Conservation (phyloP, 2,329 filamentous ascomycete genomes). For the Colletotrichum horii region DNA sequence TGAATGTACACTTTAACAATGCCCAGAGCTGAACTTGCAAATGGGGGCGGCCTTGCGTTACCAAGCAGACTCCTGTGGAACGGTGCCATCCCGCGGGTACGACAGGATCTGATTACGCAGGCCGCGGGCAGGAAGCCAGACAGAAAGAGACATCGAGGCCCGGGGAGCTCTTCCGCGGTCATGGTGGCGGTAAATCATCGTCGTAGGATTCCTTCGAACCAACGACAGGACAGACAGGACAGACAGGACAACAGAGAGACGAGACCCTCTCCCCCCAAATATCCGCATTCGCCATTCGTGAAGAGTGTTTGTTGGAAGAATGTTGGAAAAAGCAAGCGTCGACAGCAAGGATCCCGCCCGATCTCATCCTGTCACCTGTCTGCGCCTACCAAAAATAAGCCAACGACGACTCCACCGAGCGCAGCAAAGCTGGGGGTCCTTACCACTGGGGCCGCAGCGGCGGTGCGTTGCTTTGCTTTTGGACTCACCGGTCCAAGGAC, state of each 20-base stretch:
- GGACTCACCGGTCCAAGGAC: background rate
- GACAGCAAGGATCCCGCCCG: constrained; percentile 4
- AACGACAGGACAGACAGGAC: background rate
- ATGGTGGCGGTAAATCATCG: background rate
- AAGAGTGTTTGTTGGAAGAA: background rate
- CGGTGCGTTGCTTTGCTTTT: constrained; percentile 5
- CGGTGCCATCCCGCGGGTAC: background rate
- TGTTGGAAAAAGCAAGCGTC: background rate
- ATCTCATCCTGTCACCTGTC: background rate
- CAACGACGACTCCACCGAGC: background rate
- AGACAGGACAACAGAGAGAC: background rate
- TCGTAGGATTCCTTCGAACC: background rate
- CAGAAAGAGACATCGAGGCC: background rate
- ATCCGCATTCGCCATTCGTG: background rate
- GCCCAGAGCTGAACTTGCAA: background rate
- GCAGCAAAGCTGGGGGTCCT: background rate
- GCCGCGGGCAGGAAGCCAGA: background rate
- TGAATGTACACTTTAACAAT: background rate
- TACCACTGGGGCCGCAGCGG: background rate
- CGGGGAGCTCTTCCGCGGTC: background rate
- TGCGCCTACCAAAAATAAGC: background rate
- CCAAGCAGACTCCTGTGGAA: background rate
- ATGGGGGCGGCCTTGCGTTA: background rate
- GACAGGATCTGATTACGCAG: background rate
- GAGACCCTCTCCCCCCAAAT: background rate